These are phyloP conservation scores for Colletotrichum zoysiae DNA, from an alignment of 2,329 filamentous ascomycete genomes.

Conservation along the genomic window DNA sequence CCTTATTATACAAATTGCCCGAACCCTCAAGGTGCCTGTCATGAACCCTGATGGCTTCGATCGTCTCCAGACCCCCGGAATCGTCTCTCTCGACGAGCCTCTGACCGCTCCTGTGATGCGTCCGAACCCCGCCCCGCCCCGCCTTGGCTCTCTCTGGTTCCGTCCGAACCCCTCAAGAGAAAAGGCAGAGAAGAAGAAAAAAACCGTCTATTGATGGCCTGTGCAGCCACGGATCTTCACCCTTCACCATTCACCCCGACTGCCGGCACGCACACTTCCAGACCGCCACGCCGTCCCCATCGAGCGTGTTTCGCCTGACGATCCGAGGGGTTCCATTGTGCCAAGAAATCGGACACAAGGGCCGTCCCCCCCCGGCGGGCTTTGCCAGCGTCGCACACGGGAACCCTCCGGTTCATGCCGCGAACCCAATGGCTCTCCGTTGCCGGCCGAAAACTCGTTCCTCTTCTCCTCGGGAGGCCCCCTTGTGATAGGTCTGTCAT, in stretches of 20 bases:
- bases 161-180: constrained; percentile 14
- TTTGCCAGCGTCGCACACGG: not conserved
- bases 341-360: not conserved
- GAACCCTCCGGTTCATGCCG: constrained; percentile 39
- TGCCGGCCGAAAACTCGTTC: constrained; percentile 5
- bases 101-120: constrained; percentile 39
- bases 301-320: not conserved
- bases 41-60: not conserved
- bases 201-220: not conserved
- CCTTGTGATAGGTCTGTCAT: constrained; percentile 13
- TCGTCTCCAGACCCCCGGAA: not conserved
- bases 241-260: constrained; percentile 4
- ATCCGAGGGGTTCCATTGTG: not conserved
- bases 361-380: not conserved
- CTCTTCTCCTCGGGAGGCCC: too few relatives aligned
- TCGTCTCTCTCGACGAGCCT: not conserved
- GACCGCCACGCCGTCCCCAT: not conserved
- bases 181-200: not conserved
- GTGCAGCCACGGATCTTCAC: constrained; percentile 24
- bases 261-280: not conserved
- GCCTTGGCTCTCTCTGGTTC: constrained; percentile 15
- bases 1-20: constrained; percentile 1
- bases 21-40: constrained; percentile 30
- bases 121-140: constrained; percentile 33
- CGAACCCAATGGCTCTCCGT: constrained; percentile 24